phyloP scores from a whole-genome alignment of 2,329 filamentous ascomycete genomes.

The Trichophyton simii region DNA sequence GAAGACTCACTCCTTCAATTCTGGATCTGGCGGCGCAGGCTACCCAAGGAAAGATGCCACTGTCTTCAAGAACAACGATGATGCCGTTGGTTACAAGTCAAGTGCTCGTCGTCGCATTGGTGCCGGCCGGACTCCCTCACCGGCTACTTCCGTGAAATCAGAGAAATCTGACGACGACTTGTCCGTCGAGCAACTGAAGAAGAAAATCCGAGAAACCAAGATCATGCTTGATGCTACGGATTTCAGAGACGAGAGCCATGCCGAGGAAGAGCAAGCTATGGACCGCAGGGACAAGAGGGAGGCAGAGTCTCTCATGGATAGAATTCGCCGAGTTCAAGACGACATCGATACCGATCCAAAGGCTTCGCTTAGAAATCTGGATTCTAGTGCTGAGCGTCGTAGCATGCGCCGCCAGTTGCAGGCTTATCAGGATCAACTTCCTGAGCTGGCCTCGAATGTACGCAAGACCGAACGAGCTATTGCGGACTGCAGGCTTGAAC shows the following conservation, averaged over 20 bases:
- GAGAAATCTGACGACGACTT: constrained; percentile 64
- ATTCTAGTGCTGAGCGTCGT: constrained; percentile 79
- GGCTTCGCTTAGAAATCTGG: constrained; percentile 53
- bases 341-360: constrained; percentile 90
- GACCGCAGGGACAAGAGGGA: constrained; percentile 84
- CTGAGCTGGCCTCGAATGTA: constrained; percentile 83
- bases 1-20: constrained; percentile 85
- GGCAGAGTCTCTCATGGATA: constrained; percentile 84
- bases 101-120: constrained; percentile 80
- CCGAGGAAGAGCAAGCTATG: constrained; percentile 82
- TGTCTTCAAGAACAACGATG: constrained; percentile 92
- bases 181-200: constrained; percentile 73
- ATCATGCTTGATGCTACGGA: constrained; percentile 91
- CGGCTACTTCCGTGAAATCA: constrained; percentile 54
- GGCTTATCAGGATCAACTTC: constrained; percentile 74
- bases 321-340: constrained; percentile 81
- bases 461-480: constrained; percentile 84
- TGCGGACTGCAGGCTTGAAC: constrained; percentile 76
- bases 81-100: constrained; percentile 82
- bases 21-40: constrained; percentile 44
- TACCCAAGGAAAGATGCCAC: constrained; percentile 79
- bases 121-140: constrained; percentile 61
- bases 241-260: constrained; percentile 79
- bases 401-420: constrained; percentile 82
- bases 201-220: constrained; percentile 89